These are phyloP conservation scores for Fusarium torreyae DNA, from an alignment of 2,329 filamentous ascomycete species.

Conservation along the genomic window DNA sequence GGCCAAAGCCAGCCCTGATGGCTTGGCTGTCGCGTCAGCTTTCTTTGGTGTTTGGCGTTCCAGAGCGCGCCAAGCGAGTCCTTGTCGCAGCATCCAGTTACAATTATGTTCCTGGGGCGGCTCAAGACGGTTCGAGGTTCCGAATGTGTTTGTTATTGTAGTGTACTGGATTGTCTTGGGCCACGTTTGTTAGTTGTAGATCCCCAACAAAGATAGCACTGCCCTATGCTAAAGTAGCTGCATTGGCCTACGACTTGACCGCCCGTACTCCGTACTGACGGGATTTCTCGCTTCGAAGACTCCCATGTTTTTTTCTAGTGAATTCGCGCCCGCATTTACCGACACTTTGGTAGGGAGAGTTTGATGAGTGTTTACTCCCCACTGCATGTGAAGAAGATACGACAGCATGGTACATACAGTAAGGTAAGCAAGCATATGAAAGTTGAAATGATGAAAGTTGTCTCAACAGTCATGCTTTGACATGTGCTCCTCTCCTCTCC, in stretches of 20 bases:
- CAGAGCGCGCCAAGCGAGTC: constrained; percentile 8
- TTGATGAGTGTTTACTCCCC: not conserved
- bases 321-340: constrained; percentile 7
- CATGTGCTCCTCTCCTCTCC: constrained; percentile 16
- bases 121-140: constrained; percentile 8
- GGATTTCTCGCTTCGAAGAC: constrained; percentile 21
- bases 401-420: too few species aligned
- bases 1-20: not conserved
- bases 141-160: not conserved
- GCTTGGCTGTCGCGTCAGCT: constrained; percentile 8
- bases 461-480: constrained; percentile 16
- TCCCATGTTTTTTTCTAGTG: constrained; percentile 22
- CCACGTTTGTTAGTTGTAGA: not conserved
- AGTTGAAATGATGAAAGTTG: constrained; percentile 5
- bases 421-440: not conserved
- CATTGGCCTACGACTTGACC: constrained; percentile 17
- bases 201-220: constrained; percentile 25
- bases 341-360: constrained; percentile 4
- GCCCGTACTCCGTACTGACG: constrained; percentile 26
- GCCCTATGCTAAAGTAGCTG: constrained; percentile 18
- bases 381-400: constrained; percentile 6
- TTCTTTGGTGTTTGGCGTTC: not conserved
- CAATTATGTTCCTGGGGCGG: constrained; percentile 7
- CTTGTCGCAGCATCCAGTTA: too few species aligned
- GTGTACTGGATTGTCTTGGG: not conserved